Conservation (phyloP, 2,329 filamentous ascomycete species). For the Monosporascus sp. region DNA sequence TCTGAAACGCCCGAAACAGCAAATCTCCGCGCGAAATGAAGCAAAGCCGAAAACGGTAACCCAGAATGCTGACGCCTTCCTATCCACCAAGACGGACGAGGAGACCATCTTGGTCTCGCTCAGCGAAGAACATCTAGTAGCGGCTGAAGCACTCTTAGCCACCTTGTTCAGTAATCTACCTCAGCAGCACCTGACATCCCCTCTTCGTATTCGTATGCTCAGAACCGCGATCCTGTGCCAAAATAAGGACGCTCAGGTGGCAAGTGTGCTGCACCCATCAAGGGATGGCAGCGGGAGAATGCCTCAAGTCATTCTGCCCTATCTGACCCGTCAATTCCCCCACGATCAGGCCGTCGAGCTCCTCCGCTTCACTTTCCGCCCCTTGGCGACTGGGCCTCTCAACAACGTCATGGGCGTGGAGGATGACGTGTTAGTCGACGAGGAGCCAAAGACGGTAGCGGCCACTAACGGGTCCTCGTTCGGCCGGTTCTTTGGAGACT, state of each 20-base stretch:
- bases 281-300: slow-evolving; percentile 57
- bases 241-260: slow-evolving; percentile 67
- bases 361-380: slow-evolving; percentile 55
- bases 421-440: slow-evolving; percentile 29
- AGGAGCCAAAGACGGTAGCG: slow-evolving; percentile 16
- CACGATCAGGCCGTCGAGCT: slow-evolving; percentile 64
- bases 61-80: slow-evolving; percentile 68
- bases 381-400: slow-evolving; percentile 23
- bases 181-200: slow-evolving; percentile 61
- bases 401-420: slow-evolving; percentile 30
- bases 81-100: slow-evolving; percentile 39
- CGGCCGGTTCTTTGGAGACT: slow-evolving; percentile 12
- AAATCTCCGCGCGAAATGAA: slow-evolving; percentile 30
- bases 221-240: slow-evolving; percentile 70
- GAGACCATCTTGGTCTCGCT: slow-evolving; percentile 28
- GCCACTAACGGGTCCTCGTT: slow-evolving; percentile 18
- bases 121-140: slow-evolving; percentile 41
- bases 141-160: slow-evolving; percentile 59
- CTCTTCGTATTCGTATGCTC: slow-evolving; percentile 70
- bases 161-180: slow-evolving; percentile 58
- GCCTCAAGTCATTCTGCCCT: slow-evolving; percentile 72
- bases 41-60: slow-evolving; percentile 37
- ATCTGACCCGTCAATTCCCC: slow-evolving; percentile 63
- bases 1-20: slow-evolving; percentile 35
- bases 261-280: slow-evolving; percentile 77